These are phyloP conservation scores for Neocucurbitaria cava DNA, from an alignment of 2,329 filamentous ascomycete species.

Conservation along the genomic window DNA sequence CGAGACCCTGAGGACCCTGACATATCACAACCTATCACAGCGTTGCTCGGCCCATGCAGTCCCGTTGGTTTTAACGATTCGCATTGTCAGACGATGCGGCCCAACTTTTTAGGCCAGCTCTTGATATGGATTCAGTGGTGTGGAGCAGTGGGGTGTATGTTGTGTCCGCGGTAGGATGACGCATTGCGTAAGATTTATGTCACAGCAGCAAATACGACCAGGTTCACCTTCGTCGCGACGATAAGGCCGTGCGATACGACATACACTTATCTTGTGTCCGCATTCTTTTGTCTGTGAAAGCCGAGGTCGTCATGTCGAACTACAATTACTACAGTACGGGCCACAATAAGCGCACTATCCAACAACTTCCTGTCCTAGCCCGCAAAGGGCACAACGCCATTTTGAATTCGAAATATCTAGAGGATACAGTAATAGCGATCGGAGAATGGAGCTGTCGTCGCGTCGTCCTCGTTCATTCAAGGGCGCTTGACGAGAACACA, in stretches of 20 bases:
- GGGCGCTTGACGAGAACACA: slow-evolving; percentile 25
- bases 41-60: neutral
- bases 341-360: slow-evolving; percentile 20
- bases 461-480: slow-evolving; percentile 27
- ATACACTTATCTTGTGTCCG: neutral
- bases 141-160: neutral
- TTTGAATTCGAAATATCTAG: slow-evolving; percentile 20
- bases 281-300: neutral
- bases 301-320: slow-evolving; percentile 3
- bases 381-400: slow-evolving; percentile 27
- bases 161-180: neutral
- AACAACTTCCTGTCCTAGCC: slow-evolving; percentile 23
- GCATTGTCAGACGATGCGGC: neutral
- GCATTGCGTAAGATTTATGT: slow-evolving; percentile 17
- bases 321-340: slow-evolving; percentile 1
- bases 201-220: neutral
- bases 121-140: neutral
- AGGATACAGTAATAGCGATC: slow-evolving; percentile 23
- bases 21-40: neutral
- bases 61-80: neutral
- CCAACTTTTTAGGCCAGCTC: neutral
- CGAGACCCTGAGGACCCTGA: neutral
- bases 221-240: neutral
- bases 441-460: slow-evolving; percentile 22
- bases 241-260: neutral